These are phyloP conservation scores for Tympanopsis confertula DNA, from an alignment of 2,329 filamentous ascomycete genomes.

Conservation along the genomic window DNA sequence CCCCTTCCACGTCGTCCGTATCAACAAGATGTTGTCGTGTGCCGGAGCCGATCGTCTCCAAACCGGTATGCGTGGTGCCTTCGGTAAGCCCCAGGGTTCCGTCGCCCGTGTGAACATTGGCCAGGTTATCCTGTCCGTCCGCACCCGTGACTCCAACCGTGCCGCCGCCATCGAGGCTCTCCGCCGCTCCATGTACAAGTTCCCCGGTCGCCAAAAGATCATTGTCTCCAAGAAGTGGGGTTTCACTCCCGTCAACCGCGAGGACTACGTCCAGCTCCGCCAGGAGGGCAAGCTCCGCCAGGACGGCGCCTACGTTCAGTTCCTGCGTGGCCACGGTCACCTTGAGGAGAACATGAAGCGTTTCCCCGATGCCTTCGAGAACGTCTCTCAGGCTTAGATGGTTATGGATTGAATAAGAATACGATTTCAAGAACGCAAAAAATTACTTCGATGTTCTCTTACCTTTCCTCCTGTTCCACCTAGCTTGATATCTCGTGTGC, in stretches of 20 bases:
- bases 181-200: slow-evolving; percentile 99
- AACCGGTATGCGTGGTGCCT: slow-evolving; percentile 99
- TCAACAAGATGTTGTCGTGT: slow-evolving; percentile 99
- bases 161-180: slow-evolving; percentile 93
- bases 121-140: slow-evolving; percentile 95
- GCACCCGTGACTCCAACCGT: slow-evolving; percentile 91
- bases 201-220: slow-evolving; percentile 99
- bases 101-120: slow-evolving; percentile 99
- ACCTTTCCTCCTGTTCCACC: too few relatives aligned
- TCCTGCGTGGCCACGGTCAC: neutral
- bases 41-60: slow-evolving; percentile 99
- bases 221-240: slow-evolving; percentile 99
- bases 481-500: too few relatives aligned
- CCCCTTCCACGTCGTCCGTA: slow-evolving; percentile 99
- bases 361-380: slow-evolving; percentile 22
- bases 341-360: neutral
- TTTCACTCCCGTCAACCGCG: slow-evolving; percentile 94
- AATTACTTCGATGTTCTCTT: too few relatives aligned
- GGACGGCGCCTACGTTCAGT: neutral
- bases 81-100: slow-evolving; percentile 97
- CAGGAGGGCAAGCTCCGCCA: slow-evolving; percentile 10
- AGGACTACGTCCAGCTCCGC: slow-evolving; percentile 95
- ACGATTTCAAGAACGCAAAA: too few relatives aligned
- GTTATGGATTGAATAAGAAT: too few relatives aligned
- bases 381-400: neutral